Base-by-base conservation (phyloP, 2,329 filamentous ascomycete species). In the Hypoxylon sp. region DNA sequence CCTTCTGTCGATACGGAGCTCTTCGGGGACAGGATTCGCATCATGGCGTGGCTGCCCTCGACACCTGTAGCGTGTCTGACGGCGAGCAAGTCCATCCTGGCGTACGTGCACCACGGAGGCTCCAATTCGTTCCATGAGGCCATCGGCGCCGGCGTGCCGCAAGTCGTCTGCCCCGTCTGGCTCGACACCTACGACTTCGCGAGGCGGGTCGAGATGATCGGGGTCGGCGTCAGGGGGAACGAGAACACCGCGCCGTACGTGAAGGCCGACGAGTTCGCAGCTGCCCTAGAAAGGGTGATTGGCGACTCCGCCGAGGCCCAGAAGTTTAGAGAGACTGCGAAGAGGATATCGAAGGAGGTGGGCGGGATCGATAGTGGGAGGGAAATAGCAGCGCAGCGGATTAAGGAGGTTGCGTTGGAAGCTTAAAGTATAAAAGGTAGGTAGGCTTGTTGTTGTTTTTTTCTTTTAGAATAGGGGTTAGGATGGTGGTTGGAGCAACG, bases 111-210 rank as follows among this genome's bases (percentile, higher is more conserved):
- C 14, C 53, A 56, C 4, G 53, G 53, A 2, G 53, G 53, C 4
- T 56, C 53, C 1, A 56, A 56, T 14, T 48, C 42, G 1, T 56
- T 46, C 42, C 53, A 56, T 20, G 53, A 56, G 32, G 42, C 53
- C 5, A 48, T 56, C 4, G 53, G 40, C 8, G 53, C 53, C 2
- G 53, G 53, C 40, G 53, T 56, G 8, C 53, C 53, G 22, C 53
- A 56, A 22, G 53, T 56, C 4, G 53, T 56, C 4, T 56, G 53
- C 14, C 53, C 53, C 8, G 53, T 56, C 22, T 56, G 53, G 53
- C 33, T 56, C 7, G 53, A 56, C 44, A 56, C 53, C 2, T 56
- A 56, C 8, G 53, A 56, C 28, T 56, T 56, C 30, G 53, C 53
- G 8, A 56, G 42, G 14, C 53, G 53, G n/a, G 32, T 26, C 6